Conservation (phyloP, 306 rosid species). For the Argentina anserina region DNA sequence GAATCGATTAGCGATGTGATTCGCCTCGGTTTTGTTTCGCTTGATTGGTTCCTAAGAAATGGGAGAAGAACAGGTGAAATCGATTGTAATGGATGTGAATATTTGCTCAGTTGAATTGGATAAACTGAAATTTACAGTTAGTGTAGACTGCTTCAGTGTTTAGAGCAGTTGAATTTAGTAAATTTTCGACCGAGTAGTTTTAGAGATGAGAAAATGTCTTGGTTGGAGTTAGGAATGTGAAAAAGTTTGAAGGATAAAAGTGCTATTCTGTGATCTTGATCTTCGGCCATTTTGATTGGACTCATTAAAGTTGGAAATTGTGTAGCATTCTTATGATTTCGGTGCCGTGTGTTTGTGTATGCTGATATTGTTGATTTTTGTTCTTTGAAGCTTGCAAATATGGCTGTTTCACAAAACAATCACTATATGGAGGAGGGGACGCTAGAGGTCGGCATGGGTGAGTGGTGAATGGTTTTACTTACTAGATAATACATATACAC, state of each 20-base stretch:
- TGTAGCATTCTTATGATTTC: background rate
- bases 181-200: background rate
- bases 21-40: background rate
- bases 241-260: background rate
- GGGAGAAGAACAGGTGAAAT: background rate
- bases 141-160: conserved; percentile 22
- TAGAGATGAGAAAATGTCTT: background rate
- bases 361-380: background rate
- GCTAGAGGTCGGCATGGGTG: conserved; percentile 98
- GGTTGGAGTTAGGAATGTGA: background rate
- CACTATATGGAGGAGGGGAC: conserved; percentile 59
- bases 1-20: background rate
- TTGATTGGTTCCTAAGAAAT: conserved; percentile 22
- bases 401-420: conserved; percentile 68
- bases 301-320: background rate
- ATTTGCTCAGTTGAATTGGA: background rate
- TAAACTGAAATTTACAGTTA: conserved; percentile 2
- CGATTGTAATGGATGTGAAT: background rate
- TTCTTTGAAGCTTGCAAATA: conserved; percentile 32
- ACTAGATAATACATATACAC: background rate
- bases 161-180: conserved; percentile 18
- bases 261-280: conserved; percentile 2
- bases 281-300: background rate
- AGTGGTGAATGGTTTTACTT: conserved; percentile 25
- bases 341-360: conserved; percentile 22